Evolutionary conservation across 371 early-diverging fungal genomes (phyloP), one percentile per base, ranked within the genome.

Genomic region (Chytridiales sp.): DNA sequence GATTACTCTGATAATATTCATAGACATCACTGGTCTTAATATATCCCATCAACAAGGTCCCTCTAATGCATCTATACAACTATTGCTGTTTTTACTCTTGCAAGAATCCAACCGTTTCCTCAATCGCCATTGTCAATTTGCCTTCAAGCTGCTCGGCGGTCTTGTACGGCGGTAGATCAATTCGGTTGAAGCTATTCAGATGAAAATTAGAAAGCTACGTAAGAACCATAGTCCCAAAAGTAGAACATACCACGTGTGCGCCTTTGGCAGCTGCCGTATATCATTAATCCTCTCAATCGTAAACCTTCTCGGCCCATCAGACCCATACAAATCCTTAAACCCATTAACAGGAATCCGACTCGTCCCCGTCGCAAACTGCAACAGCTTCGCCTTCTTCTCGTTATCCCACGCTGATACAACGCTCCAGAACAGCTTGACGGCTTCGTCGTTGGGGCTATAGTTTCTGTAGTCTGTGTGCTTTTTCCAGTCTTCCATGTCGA

Each of bases 401-500:
- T 83, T 80, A 60, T 92, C 94, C 87, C 90, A 93, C 19, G 80
- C 77, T n/a, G 85, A 72, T 3, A 98, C 86, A 67, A 85, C 85
- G 75, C 89, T 85, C 99, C 99, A 98, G 86, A 97, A 98, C 94
- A 93, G 93, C 67, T 89, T 88, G 47, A 97, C 84, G 17, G 90
- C 91, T 68, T 91, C 90, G 72, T 95, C 95, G 52, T 89, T 85
- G 69, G 90, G 91, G 3, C 90, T 91, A 79, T 94, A 98, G 26
- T 95, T 94, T 48, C 93, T 79, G 67, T 97, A 98, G 61, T 94
- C 94, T 9, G 97, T 94, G 64, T 95, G 92, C 72, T 94, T 95
- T 66, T 90, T 92, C 99, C 99, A 99, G 70, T 99, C 99, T 65
- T 99, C 98, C 46, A 97, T 85, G 73, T 99, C 97, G 61, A 99